Evolutionary conservation across 352 stramenopile genomes (phyloP).

Genomic region (Phytophthora citrophthora): DNA sequence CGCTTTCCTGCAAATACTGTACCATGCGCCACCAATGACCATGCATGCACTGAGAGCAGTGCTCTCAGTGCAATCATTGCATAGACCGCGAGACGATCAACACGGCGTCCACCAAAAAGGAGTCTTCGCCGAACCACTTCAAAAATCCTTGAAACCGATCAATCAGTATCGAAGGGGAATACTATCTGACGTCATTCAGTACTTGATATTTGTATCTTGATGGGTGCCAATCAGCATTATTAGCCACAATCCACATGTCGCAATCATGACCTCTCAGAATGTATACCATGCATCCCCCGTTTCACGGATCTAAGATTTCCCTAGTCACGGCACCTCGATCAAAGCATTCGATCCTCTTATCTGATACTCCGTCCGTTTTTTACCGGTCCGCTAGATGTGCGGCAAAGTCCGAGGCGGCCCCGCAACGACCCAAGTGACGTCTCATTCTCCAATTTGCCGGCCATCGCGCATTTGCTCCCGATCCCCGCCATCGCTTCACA

Average conservation of each 20-base stretch:
- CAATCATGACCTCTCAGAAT: slow-evolving; percentile 9
- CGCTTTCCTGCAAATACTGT: slow-evolving; percentile 9
- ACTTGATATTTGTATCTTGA: slow-evolving; percentile 4
- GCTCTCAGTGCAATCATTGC: neutral
- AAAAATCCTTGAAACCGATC: slow-evolving; percentile 34
- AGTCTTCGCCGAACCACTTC: slow-evolving; percentile 23
- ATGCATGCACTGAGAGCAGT: neutral
- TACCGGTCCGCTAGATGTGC: neutral
- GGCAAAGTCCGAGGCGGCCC: slow-evolving; percentile 8
- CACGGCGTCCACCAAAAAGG: slow-evolving; percentile 12
- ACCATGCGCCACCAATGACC: neutral
- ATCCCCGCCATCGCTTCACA: neutral
- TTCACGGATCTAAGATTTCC: neutral
- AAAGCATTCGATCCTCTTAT: slow-evolving; percentile 7
- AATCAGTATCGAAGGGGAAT: slow-evolving; percentile 5
- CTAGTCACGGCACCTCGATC: slow-evolving; percentile 3
- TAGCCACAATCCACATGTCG: slow-evolving; percentile 17
- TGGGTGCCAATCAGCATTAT: neutral
- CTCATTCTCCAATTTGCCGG: slow-evolving; percentile 35
- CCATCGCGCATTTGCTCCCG: slow-evolving; percentile 6
- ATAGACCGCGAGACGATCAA: slow-evolving; percentile 18
- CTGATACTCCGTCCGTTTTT: slow-evolving; percentile 16
- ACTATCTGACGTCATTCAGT: neutral
- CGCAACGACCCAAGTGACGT: slow-evolving; percentile 23
- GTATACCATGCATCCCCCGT: slow-evolving; percentile 6